Base-by-base conservation (phyloP, 2,329 filamentous ascomycete genomes). In the Alternaria ethzedia region DNA sequence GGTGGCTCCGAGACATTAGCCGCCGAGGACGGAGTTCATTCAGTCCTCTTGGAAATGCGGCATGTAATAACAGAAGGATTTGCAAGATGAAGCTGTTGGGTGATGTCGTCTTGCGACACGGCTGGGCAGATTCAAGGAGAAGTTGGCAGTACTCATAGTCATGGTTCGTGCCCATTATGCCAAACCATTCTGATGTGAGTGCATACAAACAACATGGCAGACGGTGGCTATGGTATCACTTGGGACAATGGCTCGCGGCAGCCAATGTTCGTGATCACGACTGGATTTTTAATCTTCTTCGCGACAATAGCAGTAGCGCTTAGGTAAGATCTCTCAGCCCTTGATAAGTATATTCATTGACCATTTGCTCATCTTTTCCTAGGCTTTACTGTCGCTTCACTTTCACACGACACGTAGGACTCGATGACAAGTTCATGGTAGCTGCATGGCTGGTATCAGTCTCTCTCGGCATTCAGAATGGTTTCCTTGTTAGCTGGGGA, bases 361-460 rank as follows among this genome's bases (percentile, higher is more conserved):
- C 13, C 10, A 13, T 10, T 9, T 13, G n/a, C 46, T 50, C 46
- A 50, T 9, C 6, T 67, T 17, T 41, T 32, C 5, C 30, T 56
- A 63, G 67, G 57, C 56, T 69, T 15, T 70, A 66, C 36, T 70
- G 66, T 54, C 65, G 67, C 36, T 28, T 64, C 28, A 26, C 32
- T 6, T 56, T 62, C 20, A 44, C 67, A 28, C 58, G 45, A 6
- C 54, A 66, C 54, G 57, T 70, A 28, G 68, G 67, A 43, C 17
- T 68, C 8, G 70, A 72, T 50, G 70, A 71, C 28, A 65, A 66
- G 11, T 68, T 68, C 52, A 72, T 69, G 47, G n/a, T 70, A 4
- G 43, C 51, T 9, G 69, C 69, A 0, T 50, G 46, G 25, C 2
- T 30, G 4, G 11, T 50, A 2, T 28, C 25, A 5, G 25, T 50